phyloP scores from a whole-genome alignment of 805 yeast genomes.

The Lachancea meyersii region DNA sequence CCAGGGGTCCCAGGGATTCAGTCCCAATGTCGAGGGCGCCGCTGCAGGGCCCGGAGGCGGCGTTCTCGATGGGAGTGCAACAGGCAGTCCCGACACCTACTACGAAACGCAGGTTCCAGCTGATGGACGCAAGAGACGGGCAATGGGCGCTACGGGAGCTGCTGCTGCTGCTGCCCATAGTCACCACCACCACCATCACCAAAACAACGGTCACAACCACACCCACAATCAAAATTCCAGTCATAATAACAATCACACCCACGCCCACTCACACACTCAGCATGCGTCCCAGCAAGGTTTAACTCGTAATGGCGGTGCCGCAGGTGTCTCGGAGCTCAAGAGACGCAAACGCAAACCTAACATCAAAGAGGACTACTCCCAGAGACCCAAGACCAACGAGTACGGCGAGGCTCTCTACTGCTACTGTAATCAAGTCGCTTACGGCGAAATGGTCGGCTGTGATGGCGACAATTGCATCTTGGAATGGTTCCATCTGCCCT shows the following conservation, averaged over 20 bases:
- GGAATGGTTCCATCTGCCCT: slow-evolving; percentile 95
- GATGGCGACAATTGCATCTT: slow-evolving; percentile 88
- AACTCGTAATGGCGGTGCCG: slow-evolving; percentile 6
- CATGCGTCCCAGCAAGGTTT: background rate
- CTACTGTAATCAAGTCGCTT: slow-evolving; percentile 93
- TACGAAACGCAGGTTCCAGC: slow-evolving; percentile 5
- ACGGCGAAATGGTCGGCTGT: slow-evolving; percentile 99
- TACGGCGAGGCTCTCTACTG: slow-evolving; percentile 80
- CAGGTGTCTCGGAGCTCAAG: slow-evolving; percentile 8
- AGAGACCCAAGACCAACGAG: slow-evolving; percentile 25
- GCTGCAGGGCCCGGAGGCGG: background rate
- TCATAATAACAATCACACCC: background rate
- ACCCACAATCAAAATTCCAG: slow-evolving; percentile 12
- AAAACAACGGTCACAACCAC: slow-evolving; percentile 8
- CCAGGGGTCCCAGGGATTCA: background rate
- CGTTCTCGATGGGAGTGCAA: background rate
- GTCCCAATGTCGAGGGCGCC: background rate
- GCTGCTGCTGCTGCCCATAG: slow-evolving; percentile 4
- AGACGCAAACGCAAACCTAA: slow-evolving; percentile 10
- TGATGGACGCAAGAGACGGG: slow-evolving; percentile 8
- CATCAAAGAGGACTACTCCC: slow-evolving; percentile 7
- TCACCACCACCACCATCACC: background rate
- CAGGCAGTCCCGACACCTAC: slow-evolving; percentile 6
- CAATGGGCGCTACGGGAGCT: slow-evolving; percentile 11
- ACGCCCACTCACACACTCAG: too few relatives aligned